Evolutionary conservation across 148 eudicot species (phyloP), one percentile per base, ranked within the genome.

Genomic region (Chenopodium berlandieri): DNA sequence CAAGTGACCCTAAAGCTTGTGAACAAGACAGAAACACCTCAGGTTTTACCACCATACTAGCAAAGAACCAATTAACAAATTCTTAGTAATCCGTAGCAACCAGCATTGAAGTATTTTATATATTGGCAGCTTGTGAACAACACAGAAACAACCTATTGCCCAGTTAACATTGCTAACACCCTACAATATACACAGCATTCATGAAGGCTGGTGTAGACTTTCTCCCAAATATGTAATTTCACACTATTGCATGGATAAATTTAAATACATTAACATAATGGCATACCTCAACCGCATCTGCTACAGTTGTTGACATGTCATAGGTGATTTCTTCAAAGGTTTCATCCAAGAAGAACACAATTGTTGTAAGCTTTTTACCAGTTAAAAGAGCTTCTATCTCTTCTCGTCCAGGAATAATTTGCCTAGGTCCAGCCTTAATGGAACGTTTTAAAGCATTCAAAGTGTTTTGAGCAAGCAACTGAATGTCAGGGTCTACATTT

Each of bases 261-360:
- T 37, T 10, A 6, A 9, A 27, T 22, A 44, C 58, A 79, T 13
- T 30, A 63, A 64, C 11, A 11, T 9, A 40, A 19, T 44, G 71
- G 73, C 66, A 44, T 88, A 97, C 99, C 99, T 97, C 98, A 79
- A 97, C 93, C 48, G 97, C 98, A 90, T 97, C 98, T 69, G 93
- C 97, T 78, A 94, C 97, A 75, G 95, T 97, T 63, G 99, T 94
- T 73, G 97, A 86, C 98, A 97, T 94, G 86, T 95, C 95, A 84
- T 94, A 94, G 10, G 95, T 88, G 77, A 97, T 97, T 85, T 97
- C 99, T 88, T 97, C 98, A 84, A 97, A 97, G 48, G 99, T 97
- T 80, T 97, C 99, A 85, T 97, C 99, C 92, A 97, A 84, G 88
- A 97, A 97, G 83, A 94, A 97, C 19, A 97, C 98, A 56, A 97